phyloP scores from a whole-genome alignment of 352 stramenopile species.

The Salisapilia sapeloensis region DNA sequence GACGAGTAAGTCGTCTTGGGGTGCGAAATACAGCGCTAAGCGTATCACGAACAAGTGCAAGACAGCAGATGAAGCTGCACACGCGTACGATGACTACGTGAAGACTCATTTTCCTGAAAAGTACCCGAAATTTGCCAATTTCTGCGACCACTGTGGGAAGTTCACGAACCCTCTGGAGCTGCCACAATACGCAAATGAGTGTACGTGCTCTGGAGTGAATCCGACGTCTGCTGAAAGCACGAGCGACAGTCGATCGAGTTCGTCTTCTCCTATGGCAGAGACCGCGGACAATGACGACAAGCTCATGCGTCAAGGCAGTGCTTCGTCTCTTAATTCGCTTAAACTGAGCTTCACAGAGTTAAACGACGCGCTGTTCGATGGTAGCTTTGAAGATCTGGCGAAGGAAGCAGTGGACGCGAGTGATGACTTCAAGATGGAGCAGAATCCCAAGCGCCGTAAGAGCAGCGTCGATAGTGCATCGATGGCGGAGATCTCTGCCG shows the following conservation, averaged over 20 bases:
- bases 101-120: conserved; percentile 70
- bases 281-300: too few species aligned
- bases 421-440: too few species aligned
- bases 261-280: conserved; percentile 44
- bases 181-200: conserved; percentile 58
- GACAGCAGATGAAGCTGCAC: conserved; percentile 67
- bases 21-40: conserved; percentile 79
- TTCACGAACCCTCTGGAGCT: conserved; percentile 73
- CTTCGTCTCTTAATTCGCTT: too few species aligned
- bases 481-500: conserved; percentile 38
- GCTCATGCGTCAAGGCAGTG: too few species aligned
- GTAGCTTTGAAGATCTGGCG: too few species aligned
- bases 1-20: conserved; percentile 77
- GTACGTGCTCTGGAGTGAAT: conserved; percentile 25
- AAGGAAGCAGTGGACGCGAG: too few species aligned
- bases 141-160: conserved; percentile 58
- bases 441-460: too few species aligned
- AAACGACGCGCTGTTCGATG: too few species aligned
- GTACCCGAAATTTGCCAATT: conserved; percentile 77
- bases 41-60: conserved; percentile 81
- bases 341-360: too few species aligned
- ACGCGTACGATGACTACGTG: conserved; percentile 69
- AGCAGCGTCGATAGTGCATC: conserved; percentile 48
- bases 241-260: conserved; percentile 42
- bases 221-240: conserved; percentile 17